Evolutionary conservation across 345 rosid genomes (phyloP).

Genomic region (Citropsis articulata): DNA sequence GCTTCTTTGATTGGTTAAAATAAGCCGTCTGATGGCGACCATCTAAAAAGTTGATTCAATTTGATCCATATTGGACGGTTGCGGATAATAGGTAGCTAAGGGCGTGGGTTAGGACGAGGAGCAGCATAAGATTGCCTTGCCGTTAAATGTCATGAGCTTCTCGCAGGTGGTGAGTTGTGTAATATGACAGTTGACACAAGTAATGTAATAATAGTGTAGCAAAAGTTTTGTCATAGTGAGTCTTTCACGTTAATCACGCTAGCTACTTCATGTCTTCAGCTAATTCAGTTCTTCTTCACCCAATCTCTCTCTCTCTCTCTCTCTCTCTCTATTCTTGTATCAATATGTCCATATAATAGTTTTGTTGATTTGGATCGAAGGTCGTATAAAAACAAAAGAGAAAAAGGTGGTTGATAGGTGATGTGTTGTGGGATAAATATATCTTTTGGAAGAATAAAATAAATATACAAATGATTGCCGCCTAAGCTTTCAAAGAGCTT

Average conservation of each 20-base stretch:
- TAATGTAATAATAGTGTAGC: background rate
- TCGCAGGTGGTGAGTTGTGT: slow-evolving; percentile 22
- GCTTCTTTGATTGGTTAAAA: background rate
- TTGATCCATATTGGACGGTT: background rate
- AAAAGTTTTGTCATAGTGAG: slow-evolving; percentile 19
- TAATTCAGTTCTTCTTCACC: slow-evolving; percentile 5
- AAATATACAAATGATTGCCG: slow-evolving; percentile 20
- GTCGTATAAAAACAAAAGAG: background rate
- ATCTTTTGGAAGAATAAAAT: background rate
- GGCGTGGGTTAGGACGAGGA: background rate
- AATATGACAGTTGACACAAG: slow-evolving; percentile 14
- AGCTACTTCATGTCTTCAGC: slow-evolving; percentile 24
- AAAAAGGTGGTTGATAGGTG: background rate
- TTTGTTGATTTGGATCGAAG: background rate
- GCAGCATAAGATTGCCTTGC: slow-evolving; percentile 16
- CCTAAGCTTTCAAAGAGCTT: background rate
- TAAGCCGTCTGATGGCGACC: background rate
- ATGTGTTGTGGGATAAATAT: background rate
- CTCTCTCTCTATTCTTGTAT: background rate
- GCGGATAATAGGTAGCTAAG: background rate
- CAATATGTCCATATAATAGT: background rate
- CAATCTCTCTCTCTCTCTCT: slow-evolving; percentile 15
- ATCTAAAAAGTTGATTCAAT: no score
- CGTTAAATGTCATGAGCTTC: slow-evolving; percentile 43
- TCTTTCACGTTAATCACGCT: slow-evolving; percentile 46